phyloP scores from a whole-genome alignment of 1,284 basidiomycete genomes.

The Malassezia obtusa region DNA sequence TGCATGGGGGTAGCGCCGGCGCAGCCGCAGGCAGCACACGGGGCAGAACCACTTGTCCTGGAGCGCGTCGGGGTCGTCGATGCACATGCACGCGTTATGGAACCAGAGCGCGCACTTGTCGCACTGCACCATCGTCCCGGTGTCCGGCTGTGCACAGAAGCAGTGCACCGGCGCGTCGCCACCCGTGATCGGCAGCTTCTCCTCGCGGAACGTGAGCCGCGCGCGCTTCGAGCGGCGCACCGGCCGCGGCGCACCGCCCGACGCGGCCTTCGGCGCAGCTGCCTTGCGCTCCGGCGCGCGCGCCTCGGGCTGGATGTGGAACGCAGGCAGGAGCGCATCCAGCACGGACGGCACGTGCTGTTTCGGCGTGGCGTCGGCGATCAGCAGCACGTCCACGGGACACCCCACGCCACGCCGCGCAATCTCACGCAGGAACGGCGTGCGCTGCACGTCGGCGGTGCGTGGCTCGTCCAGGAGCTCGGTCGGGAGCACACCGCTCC shows the following conservation, averaged over 20 bases:
- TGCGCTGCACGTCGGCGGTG: neutral
- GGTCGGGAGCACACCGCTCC: conserved; percentile 2
- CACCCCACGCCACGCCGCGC: conserved; percentile 26
- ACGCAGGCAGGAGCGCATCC: conserved; percentile 7
- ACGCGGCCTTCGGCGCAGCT: neutral
- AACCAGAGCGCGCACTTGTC: conserved; percentile 47
- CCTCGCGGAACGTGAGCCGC: conserved; percentile 44
- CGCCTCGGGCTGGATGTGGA: neutral
- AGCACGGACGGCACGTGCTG: conserved; percentile 12
- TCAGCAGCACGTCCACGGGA: conserved; percentile 28
- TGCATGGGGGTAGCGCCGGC: conserved; percentile 39
- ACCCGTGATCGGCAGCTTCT: conserved; percentile 24
- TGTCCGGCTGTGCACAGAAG: conserved; percentile 37
- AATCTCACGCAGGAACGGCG: conserved; percentile 20
- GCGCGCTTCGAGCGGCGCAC: conserved; percentile 38
- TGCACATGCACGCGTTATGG: conserved; percentile 40
- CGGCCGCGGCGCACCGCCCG: neutral
- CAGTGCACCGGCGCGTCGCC: conserved; percentile 36
- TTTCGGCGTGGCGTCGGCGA: conserved; percentile 18
- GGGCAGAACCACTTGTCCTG: conserved; percentile 44
- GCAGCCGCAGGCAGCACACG: conserved; percentile 45
- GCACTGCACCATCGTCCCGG: conserved; percentile 44
- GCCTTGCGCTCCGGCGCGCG: conserved; percentile 3
- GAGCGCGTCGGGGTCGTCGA: conserved; percentile 28
- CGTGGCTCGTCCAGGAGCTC: neutral